Evolutionary conservation across 2,329 filamentous ascomycete genomes (phyloP), one percentile per base, ranked within the genome.

Genomic region (Cladophialophora yegresii): DNA sequence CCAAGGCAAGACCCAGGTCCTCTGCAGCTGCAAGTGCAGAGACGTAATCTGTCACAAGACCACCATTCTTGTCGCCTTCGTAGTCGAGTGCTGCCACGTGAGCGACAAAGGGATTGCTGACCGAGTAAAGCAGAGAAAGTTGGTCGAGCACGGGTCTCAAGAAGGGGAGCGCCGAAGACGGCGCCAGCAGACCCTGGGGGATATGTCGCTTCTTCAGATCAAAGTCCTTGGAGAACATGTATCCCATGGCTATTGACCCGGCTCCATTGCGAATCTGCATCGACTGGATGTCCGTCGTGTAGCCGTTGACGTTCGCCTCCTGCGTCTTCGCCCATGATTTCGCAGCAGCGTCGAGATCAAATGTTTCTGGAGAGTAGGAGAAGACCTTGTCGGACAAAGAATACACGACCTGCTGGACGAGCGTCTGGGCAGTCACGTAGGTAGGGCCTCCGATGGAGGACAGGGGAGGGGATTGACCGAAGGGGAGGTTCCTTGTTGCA

Each of bases 161-260:
- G 74, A 90, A 89, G 65, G 87, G 86, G 70, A 99, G 82, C 69
- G 89, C 93, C 53, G 91, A 87, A 0, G 92, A 93, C 2, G 92
- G 91, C 9, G 92, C 93, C 68, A 99, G 80, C 68, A 99, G 87
- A 16, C 91, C 88, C 83, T 99, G 95, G 2, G 95, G 93, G 64
- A 97, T 88, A 75, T 95, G 88, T 71, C 93, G 88, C 84, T 95
- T 97, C 81, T 85, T 87, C 73, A 96, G 79, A 76, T 98, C 93
- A 74, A 96, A 97, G 79, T 99, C 95, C 73, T 92, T 91, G 66
- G 93, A 97, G 83, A 98, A 99, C 76, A 98, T 91, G 80, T 99
- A 99, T 63, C 95, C 95, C 55, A 99, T 85, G 23, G 95, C 92
- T 74, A 98, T 90, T 69, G 90, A 88, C 62, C 93, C 95, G 59